phyloP scores from a whole-genome alignment of 805 yeast species.

The Hanseniaspora lachancei region DNA sequence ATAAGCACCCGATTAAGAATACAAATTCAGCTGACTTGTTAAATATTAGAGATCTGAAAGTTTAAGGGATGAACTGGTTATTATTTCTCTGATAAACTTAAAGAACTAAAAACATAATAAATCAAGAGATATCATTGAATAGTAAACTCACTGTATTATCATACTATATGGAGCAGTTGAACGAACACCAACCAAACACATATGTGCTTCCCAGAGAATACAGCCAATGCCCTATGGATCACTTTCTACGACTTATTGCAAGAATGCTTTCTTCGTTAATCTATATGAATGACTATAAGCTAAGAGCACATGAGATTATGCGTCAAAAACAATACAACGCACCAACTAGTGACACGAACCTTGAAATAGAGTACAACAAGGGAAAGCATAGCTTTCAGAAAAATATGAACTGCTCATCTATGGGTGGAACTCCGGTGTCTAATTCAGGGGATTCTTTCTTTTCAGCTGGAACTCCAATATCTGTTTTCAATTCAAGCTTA shows the following conservation, averaged over 20 bases:
- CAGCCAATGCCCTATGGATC: slow-evolving; percentile 54
- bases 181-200: not conserved
- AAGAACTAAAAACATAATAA: no score
- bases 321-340: not conserved
- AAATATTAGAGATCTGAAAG: no score
- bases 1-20: no score
- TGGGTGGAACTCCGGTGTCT: not conserved
- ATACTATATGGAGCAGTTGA: not conserved
- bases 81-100: no score
- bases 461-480: not conserved
- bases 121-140: no score
- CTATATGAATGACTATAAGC: slow-evolving; percentile 46
- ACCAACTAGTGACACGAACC: not conserved
- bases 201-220: slow-evolving; percentile 31
- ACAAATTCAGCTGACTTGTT: no score
- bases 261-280: slow-evolving; percentile 72
- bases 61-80: no score
- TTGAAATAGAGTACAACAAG: slow-evolving; percentile 17
- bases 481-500: not conserved
- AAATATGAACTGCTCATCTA: not conserved
- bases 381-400: not conserved
- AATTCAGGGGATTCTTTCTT: not conserved
- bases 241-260: slow-evolving; percentile 56
- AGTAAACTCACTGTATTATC: not conserved
- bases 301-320: slow-evolving; percentile 22